Evolutionary conservation across 75 land plant genomes (phyloP).

Genomic region (Pinus albicaulis): DNA sequence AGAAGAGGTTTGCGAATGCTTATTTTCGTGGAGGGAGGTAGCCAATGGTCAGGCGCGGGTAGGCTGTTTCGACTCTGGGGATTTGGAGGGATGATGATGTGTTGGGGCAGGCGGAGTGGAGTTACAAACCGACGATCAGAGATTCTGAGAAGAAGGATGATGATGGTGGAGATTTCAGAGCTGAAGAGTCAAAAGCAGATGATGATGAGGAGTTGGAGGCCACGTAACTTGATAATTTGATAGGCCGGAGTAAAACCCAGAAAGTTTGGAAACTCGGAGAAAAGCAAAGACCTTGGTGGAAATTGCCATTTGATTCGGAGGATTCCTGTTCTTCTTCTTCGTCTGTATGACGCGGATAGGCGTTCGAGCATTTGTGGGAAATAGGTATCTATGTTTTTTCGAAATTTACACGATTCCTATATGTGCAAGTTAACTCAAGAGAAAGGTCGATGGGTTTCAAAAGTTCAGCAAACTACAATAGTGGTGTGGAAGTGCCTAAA

Average conservation of each 20-base stretch:
- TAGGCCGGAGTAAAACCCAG: not conserved
- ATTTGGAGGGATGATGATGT: conserved; percentile 57
- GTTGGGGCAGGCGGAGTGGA: conserved; percentile 45
- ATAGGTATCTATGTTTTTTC: no score
- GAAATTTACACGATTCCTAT: no score
- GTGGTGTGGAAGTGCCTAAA: no score
- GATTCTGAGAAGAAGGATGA: conserved; percentile 9
- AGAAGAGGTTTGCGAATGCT: conserved; percentile 58
- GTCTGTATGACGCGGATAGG: not conserved
- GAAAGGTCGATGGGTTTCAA: no score
- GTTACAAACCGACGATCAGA: conserved; percentile 12
- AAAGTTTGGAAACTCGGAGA: not conserved
- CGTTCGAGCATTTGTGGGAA: not conserved
- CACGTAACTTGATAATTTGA: no score
- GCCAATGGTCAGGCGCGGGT: conserved; percentile 57
- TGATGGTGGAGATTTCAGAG: not conserved
- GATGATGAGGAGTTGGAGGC: no score
- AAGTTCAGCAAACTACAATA: no score
- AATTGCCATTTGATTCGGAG: conserved; percentile 22
- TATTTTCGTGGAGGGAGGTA: conserved; percentile 69
- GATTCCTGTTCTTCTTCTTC: not conserved
- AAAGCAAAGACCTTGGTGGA: conserved; percentile 44
- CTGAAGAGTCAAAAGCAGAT: not conserved
- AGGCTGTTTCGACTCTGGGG: conserved; percentile 36
- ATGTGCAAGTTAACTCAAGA: no score